Conservation (phyloP, 1,139 yeast genomes). For the Diutina siamensis region DNA sequence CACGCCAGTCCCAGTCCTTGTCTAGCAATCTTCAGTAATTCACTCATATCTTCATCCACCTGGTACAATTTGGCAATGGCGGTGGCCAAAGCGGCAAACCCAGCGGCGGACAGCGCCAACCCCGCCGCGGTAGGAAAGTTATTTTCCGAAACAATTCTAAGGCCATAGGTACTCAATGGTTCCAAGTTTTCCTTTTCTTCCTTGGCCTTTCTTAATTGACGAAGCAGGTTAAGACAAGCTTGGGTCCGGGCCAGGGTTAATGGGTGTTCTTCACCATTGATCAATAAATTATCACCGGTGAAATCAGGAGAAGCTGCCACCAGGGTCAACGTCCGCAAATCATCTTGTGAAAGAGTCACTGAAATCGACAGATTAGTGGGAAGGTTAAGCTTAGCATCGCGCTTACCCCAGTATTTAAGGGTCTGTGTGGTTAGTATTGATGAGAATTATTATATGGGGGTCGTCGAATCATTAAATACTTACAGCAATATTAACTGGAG, state of each 20-base stretch:
- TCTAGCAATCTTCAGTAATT: slow-evolving; percentile 86
- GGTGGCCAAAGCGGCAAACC: slow-evolving; percentile 88
- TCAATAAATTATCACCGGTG: slow-evolving; percentile 59
- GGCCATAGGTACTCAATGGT: slow-evolving; percentile 48
- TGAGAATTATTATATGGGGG: no score
- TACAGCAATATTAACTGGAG: slow-evolving; percentile 96
- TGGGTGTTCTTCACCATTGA: slow-evolving; percentile 67
- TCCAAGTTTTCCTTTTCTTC: slow-evolving; percentile 46
- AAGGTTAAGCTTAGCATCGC: slow-evolving; percentile 74
- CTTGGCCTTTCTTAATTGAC: slow-evolving; percentile 47
- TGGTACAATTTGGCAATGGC: slow-evolving; percentile 76
- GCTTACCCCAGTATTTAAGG: slow-evolving; percentile 95
- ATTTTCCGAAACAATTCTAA: slow-evolving; percentile 85
- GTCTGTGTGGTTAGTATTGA: slow-evolving; percentile 37
- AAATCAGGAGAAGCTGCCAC: slow-evolving; percentile 58
- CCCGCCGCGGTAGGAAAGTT: slow-evolving; percentile 99
- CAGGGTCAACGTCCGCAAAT: slow-evolving; percentile 82
- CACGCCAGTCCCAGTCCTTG: slow-evolving; percentile 99
- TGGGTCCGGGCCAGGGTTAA: slow-evolving; percentile 59
- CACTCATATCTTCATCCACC: slow-evolving; percentile 72
- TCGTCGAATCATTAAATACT: slow-evolving; percentile 15
- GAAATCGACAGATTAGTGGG: slow-evolving; percentile 96
- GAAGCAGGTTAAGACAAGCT: slow-evolving; percentile 70
- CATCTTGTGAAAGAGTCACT: slow-evolving; percentile 84
- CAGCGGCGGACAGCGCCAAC: slow-evolving; percentile 95